Conservation (phyloP, 768 basidiomycete genomes). For the Kwoniella shandongensis region DNA sequence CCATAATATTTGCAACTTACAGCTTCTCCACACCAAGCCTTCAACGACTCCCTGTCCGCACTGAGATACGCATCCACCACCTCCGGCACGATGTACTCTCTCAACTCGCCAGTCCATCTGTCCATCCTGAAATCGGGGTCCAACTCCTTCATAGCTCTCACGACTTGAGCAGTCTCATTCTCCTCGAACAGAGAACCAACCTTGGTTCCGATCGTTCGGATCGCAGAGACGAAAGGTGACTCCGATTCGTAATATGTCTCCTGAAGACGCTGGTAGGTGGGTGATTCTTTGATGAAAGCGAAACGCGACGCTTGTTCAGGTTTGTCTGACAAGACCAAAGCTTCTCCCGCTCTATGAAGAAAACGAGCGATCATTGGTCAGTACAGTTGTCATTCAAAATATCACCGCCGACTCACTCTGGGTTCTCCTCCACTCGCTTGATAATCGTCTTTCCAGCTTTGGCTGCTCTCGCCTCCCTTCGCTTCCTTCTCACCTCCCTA, state of each 20-base stretch:
- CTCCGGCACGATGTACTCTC: slow-evolving; percentile 97
- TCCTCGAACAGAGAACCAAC: slow-evolving; percentile 87
- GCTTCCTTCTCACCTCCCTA: slow-evolving; percentile 78
- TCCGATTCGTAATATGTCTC: slow-evolving; percentile 87
- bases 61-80: slow-evolving; percentile 93
- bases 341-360: slow-evolving; percentile 70
- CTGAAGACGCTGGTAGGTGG: slow-evolving; percentile 40
- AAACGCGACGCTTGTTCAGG: slow-evolving; percentile 37
- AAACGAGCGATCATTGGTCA: not conserved
- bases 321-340: slow-evolving; percentile 65
- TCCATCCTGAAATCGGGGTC: slow-evolving; percentile 87
- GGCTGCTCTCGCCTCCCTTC: slow-evolving; percentile 75
- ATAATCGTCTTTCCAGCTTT: slow-evolving; percentile 64
- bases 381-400: slow-evolving; percentile 1
- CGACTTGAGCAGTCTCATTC: slow-evolving; percentile 96
- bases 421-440: slow-evolving; percentile 66
- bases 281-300: slow-evolving; percentile 36
- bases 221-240: slow-evolving; percentile 75
- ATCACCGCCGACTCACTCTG: slow-evolving; percentile 64
- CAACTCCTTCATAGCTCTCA: slow-evolving; percentile 77
- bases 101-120: slow-evolving; percentile 78
- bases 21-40: slow-evolving; percentile 92
- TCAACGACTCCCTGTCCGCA: slow-evolving; percentile 80
- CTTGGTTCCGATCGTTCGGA: slow-evolving; percentile 79
- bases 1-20: slow-evolving; percentile 59